Conservation (phyloP, 2,329 filamentous ascomycete genomes). For the Clonostachys sp. region DNA sequence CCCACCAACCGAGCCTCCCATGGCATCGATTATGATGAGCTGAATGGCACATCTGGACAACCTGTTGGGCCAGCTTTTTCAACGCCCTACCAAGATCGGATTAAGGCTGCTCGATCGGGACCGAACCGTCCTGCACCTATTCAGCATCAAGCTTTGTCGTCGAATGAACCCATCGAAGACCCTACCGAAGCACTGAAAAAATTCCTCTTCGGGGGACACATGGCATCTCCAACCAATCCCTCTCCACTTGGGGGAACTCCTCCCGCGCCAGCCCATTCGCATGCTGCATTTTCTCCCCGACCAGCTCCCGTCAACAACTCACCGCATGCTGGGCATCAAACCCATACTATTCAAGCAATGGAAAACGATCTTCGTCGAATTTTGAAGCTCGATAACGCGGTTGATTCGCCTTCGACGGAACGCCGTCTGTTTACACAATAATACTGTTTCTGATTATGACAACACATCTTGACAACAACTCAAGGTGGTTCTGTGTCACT, state of each 20-base stretch:
- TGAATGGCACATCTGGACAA: conserved; percentile 53
- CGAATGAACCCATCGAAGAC: conserved; percentile 13
- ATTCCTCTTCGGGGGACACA: conserved; percentile 39
- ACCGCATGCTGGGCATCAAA: conserved; percentile 4
- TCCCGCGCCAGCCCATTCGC: background rate
- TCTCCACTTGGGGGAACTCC: background rate
- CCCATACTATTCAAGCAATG: conserved; percentile 38
- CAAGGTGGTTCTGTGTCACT: too few relatives aligned
- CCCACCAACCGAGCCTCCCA: conserved; percentile 11
- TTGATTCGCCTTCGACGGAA: conserved; percentile 4
- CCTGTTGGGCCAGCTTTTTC: conserved; percentile 64
- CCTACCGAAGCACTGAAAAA: conserved; percentile 49
- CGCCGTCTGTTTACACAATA: conserved; percentile 3
- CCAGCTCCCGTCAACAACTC: conserved; percentile 3
- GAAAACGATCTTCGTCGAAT: conserved; percentile 50
- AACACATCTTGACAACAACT: too few relatives aligned
- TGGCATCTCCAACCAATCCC: conserved; percentile 13
- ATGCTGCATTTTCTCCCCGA: background rate
- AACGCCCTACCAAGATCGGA: conserved; percentile 59
- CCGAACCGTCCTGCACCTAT: conserved; percentile 4
- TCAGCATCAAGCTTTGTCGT: background rate
- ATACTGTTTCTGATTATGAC: too few relatives aligned
- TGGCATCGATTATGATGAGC: conserved; percentile 39
- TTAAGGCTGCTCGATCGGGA: conserved; percentile 40
- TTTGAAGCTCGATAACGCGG: conserved; percentile 34